Percentiles rank a stretch among this genome's conserved stretches.
phyloP scores from a whole-genome alignment of 2,329 filamentous ascomycete species.

The Ophiostoma piceae region DNA sequence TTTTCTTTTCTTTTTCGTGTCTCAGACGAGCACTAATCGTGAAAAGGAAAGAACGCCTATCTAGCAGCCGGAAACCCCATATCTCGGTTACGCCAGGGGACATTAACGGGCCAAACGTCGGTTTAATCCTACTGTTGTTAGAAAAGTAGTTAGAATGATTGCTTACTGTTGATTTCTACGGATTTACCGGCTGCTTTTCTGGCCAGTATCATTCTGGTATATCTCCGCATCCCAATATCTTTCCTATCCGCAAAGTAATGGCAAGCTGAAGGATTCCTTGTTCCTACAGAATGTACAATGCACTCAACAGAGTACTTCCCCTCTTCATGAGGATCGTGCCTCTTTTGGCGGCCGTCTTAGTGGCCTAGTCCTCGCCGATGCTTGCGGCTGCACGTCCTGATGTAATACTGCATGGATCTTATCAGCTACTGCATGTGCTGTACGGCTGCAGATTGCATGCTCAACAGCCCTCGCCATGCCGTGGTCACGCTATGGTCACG shows the following conservation, averaged over 20 bases:
- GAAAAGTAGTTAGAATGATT: too few relatives aligned
- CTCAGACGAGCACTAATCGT: neutral
- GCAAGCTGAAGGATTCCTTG: neutral
- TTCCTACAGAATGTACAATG: too few relatives aligned
- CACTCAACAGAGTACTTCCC: neutral
- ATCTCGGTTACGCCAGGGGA: neutral
- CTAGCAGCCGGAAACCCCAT: neutral
- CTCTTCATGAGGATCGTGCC: neutral
- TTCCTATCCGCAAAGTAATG: neutral
- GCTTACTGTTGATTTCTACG: conserved; percentile 6
- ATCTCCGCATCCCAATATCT: neutral
- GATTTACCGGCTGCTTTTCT: neutral
- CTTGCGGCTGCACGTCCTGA: neutral
- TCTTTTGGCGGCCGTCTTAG: neutral
- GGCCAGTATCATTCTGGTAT: neutral
- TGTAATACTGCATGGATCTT: neutral
- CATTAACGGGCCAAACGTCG: neutral
- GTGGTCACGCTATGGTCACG: neutral
- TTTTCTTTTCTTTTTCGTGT: neutral
- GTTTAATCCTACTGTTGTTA: neutral
- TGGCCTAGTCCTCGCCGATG: neutral
- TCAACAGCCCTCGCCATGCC: neutral
- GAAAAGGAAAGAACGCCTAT: neutral
- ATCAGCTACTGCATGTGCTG: neutral
- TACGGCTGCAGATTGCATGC: neutral